These are phyloP conservation scores for Pistacia vera DNA, from an alignment of 345 rosid species.

Conservation along the genomic window DNA sequence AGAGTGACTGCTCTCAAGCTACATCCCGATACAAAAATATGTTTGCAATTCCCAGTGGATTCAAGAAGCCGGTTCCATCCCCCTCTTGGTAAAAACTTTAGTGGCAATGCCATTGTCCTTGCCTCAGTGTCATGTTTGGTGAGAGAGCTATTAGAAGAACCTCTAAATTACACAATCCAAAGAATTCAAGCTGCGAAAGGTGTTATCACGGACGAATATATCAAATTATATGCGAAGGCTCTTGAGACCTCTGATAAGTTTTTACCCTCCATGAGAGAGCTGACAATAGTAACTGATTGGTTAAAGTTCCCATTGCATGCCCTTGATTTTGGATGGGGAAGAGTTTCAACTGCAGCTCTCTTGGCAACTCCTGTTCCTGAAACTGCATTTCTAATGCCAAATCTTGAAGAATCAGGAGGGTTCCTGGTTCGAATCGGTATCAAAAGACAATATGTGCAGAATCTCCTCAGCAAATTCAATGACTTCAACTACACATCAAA, in stretches of 20 bases:
- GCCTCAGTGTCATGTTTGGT: constrained; percentile 27
- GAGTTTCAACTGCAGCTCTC: constrained; percentile 18
- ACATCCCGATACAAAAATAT: constrained; percentile 20
- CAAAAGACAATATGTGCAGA: constrained; percentile 3
- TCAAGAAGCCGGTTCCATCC: constrained; percentile 22
- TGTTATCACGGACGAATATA: constrained; percentile 16
- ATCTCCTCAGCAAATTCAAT: constrained; percentile 20
- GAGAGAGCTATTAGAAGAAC: constrained; percentile 14
- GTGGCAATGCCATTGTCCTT: constrained; percentile 29
- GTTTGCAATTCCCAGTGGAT: constrained; percentile 30
- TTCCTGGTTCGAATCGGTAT: constrained; percentile 26
- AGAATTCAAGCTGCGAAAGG: constrained; percentile 21
- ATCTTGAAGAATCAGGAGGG: constrained; percentile 23
- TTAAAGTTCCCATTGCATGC: constrained; percentile 27
- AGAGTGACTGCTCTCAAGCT: constrained; percentile 18
- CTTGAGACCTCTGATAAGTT: constrained; percentile 27
- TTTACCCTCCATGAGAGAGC: constrained; percentile 27
- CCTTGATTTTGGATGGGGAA: constrained; percentile 29
- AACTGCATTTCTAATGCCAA: constrained; percentile 23
- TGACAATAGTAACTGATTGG: constrained; percentile 27
- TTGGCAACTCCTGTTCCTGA: constrained; percentile 30
- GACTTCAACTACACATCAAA: constrained; percentile 12
- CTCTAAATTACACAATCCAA: constrained; percentile 17
- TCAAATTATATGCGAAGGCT: constrained; percentile 22
- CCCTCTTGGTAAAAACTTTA: constrained; percentile 24